Base-by-base conservation (phyloP, 192 early-diverging fungal species). In the Rhizoclosmatium sp. region DNA sequence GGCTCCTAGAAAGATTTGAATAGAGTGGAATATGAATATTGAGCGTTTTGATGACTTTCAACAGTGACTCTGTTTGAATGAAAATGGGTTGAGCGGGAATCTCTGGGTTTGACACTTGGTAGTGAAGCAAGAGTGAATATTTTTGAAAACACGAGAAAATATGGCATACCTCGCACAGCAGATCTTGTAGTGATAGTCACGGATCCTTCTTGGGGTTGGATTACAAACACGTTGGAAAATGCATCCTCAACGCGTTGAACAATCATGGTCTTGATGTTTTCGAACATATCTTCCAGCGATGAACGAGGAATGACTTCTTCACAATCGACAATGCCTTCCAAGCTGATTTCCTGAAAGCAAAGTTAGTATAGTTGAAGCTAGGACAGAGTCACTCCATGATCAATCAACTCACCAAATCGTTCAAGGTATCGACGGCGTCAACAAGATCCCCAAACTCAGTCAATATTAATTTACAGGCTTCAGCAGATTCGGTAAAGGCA, bases 381-480 rank as follows among this genome's bases (percentile, higher is more conserved):
- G 31, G 31, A 56, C 31, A 71, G 31, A 58, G 23, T 49, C 5
- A 1, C n/a, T 5, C 3, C 4, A 58, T 5, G 21, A 40, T 75
- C 16, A 64, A 21, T 14, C 44, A 21, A 47, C 45, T 54, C 51
- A 75, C 73, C 14, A 64, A 21, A n/a, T 75, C 73, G 12, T 39
- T 46, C 45, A 75, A 31, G 4, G 73, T 47, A 47, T 75, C 73
- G 16, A 64, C 73, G 7, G 73, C 73, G 46, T 75, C 73, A 12
- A 9, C 59, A 31, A 75, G 41, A 39, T 75, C 73, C 39, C 73
- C 73, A 47, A 75, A 75, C 41, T 75, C 73, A 12, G 60, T 42
- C 60, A 75, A 46, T 21, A 75, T 75, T 21, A 64, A 19, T 12
- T 7, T 31, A 39, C 73, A 75, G 19, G 73, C 73, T 47, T 75